phyloP scores from a whole-genome alignment of 1,284 basidiomycete species.

The Xerocomus nothofagi region DNA sequence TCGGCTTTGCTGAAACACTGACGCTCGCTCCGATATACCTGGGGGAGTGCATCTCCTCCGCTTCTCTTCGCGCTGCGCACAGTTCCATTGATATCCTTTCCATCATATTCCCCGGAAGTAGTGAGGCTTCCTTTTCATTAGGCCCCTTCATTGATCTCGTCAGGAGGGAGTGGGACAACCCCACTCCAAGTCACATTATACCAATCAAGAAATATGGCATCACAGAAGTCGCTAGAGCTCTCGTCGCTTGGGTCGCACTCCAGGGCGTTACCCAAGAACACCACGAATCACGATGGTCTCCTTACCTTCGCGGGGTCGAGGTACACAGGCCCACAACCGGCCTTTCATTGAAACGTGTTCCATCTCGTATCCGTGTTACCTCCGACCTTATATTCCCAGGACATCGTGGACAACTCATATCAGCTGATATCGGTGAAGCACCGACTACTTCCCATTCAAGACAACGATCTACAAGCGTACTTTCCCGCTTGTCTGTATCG shows the following conservation, averaged over 20 bases:
- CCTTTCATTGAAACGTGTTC: slow-evolving; percentile 35
- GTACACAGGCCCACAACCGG: slow-evolving; percentile 48
- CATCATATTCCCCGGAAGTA: slow-evolving; percentile 69
- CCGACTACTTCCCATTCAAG: slow-evolving; percentile 31
- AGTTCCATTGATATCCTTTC: slow-evolving; percentile 71
- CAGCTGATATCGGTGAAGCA: slow-evolving; percentile 69
- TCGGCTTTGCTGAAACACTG: slow-evolving; percentile 66
- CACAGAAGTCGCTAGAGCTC: slow-evolving; percentile 61
- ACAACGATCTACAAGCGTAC: slow-evolving; percentile 27
- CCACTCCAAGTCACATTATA: slow-evolving; percentile 49
- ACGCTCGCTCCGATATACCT: slow-evolving; percentile 71
- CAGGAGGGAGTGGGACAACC: slow-evolving; percentile 65
- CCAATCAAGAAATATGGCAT: slow-evolving; percentile 63
- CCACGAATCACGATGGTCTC: slow-evolving; percentile 69
- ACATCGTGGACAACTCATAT: slow-evolving; percentile 64
- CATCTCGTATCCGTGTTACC: slow-evolving; percentile 64
- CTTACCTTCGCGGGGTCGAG: slow-evolving; percentile 62
- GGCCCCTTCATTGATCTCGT: slow-evolving; percentile 76
- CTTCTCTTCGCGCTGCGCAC: slow-evolving; percentile 69
- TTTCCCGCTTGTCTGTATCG: slow-evolving; percentile 33
- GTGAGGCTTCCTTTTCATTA: slow-evolving; percentile 75
- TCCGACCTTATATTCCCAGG: slow-evolving; percentile 66
- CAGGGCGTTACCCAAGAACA: slow-evolving; percentile 77
- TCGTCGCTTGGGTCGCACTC: slow-evolving; percentile 74
- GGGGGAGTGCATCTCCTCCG: slow-evolving; percentile 74